Percentiles rank a stretch among this genome's conserved stretches.
phyloP scores from a whole-genome alignment of 768 basidiomycete genomes.

The Lyophyllum semitale region DNA sequence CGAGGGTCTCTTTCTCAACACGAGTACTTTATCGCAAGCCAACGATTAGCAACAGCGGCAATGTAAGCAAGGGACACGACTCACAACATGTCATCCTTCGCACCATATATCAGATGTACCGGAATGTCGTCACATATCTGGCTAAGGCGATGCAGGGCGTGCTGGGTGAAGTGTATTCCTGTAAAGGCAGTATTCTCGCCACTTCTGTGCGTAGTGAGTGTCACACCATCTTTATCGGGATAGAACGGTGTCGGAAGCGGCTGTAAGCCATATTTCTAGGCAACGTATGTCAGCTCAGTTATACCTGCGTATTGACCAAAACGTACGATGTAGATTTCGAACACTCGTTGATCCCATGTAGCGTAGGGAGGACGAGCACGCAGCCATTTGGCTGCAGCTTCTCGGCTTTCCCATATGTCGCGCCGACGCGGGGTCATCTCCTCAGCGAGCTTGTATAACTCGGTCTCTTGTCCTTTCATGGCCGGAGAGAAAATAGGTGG shows the following conservation, averaged over 20 bases:
- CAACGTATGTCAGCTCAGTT: neutral
- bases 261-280: constrained; percentile 29
- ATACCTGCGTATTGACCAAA: neutral
- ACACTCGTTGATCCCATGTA: constrained; percentile 27
- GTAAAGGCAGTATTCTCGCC: constrained; percentile 29
- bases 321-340: constrained; percentile 26
- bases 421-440: constrained; percentile 24
- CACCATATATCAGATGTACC: constrained; percentile 31
- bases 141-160: constrained; percentile 27
- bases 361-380: constrained; percentile 23
- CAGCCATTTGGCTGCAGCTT: constrained; percentile 26
- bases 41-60: neutral
- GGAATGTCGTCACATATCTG: constrained; percentile 28
- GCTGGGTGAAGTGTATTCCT: constrained; percentile 19
- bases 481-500: constrained; percentile 23
- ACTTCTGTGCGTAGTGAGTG: constrained; percentile 26
- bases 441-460: constrained; percentile 26
- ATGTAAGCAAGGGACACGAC: constrained; percentile 5
- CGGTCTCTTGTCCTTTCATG: constrained; percentile 22
- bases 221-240: constrained; percentile 21
- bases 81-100: constrained; percentile 31
- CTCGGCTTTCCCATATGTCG: constrained; percentile 26
- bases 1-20: constrained; percentile 24
- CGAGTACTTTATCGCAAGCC: constrained; percentile 15
- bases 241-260: constrained; percentile 23